Conservation (phyloP, 2,329 filamentous ascomycete species). For the Gaeumannomyces sp. region DNA sequence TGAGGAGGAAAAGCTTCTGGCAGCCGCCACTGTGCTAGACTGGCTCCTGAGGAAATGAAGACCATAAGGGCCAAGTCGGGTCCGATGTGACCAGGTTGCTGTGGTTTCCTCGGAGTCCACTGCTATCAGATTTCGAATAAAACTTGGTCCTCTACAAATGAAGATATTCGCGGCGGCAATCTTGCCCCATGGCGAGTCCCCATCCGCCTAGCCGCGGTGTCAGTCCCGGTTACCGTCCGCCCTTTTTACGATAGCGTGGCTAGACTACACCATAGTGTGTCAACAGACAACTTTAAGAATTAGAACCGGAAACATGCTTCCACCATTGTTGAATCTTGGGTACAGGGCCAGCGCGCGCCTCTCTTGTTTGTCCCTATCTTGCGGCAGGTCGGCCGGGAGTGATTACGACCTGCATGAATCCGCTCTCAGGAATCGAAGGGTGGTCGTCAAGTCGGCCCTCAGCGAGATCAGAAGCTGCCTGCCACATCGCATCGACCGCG, state of each 20-base stretch:
- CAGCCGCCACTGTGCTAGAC: constrained; percentile 12
- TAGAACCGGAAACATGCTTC: no score
- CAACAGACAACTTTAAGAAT: no score
- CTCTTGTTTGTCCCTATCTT: background rate
- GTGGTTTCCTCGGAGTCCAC: no score
- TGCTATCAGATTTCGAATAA: background rate
- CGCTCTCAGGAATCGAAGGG: background rate
- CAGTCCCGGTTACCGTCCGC: background rate
- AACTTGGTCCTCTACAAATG: background rate
- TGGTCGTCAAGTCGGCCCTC: background rate
- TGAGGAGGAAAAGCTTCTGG: constrained; percentile 50
- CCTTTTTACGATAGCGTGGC: background rate
- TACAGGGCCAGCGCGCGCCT: background rate
- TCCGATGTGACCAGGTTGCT: background rate
- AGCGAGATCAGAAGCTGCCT: no score
- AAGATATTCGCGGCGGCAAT: no score
- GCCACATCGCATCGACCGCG: no score
- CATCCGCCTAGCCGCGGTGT: no score
- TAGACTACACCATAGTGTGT: no score
- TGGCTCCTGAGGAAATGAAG: background rate
- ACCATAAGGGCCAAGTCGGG: background rate
- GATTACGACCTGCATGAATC: background rate
- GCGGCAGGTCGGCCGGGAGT: no score
- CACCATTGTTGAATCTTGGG: no score
- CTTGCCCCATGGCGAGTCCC: no score